phyloP scores from a whole-genome alignment of 139 green algal genomes.

The Micractinium conductrix region DNA sequence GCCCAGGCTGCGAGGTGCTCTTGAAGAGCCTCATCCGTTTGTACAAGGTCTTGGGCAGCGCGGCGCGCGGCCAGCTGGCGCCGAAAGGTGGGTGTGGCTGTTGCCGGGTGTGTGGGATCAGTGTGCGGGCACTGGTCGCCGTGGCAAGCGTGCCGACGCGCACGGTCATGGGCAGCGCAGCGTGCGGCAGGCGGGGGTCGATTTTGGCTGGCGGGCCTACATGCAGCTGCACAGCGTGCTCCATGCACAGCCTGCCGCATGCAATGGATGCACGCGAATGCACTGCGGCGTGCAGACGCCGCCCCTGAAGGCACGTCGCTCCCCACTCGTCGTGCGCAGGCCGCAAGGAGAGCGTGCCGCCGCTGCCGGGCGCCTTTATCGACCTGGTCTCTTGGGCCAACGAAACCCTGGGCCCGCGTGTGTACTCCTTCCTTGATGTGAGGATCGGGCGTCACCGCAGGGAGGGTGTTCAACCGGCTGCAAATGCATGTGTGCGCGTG shows the following conservation, averaged over 20 bases:
- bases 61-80: background rate
- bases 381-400: slow-evolving; percentile 50
- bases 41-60: slow-evolving; percentile 15
- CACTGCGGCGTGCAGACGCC: background rate
- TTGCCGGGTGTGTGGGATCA: too few species aligned
- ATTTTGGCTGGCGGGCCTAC: background rate
- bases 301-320: background rate
- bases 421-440: slow-evolving; percentile 46
- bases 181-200: too few species aligned
- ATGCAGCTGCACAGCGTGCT: too few species aligned
- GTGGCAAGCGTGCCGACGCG: too few species aligned
- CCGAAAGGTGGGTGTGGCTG: background rate
- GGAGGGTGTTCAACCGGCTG: too few species aligned
- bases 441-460: too few species aligned
- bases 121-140: too few species aligned
- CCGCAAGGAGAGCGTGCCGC: background rate
- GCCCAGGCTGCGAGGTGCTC: slow-evolving; percentile 7
- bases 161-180: too few species aligned
- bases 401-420: slow-evolving; percentile 36
- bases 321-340: background rate
- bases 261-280: too few species aligned
- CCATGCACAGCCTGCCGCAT: too few species aligned
- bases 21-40: background rate
- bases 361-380: slow-evolving; percentile 21
- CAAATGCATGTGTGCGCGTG: slow-evolving; percentile 34